A percentile compares a stretch with the other conserved stretches of the same genome.
These are phyloP conservation scores for Areca catechu DNA, from an alignment of 176 grass and related monocot species.

Conservation along the genomic window DNA sequence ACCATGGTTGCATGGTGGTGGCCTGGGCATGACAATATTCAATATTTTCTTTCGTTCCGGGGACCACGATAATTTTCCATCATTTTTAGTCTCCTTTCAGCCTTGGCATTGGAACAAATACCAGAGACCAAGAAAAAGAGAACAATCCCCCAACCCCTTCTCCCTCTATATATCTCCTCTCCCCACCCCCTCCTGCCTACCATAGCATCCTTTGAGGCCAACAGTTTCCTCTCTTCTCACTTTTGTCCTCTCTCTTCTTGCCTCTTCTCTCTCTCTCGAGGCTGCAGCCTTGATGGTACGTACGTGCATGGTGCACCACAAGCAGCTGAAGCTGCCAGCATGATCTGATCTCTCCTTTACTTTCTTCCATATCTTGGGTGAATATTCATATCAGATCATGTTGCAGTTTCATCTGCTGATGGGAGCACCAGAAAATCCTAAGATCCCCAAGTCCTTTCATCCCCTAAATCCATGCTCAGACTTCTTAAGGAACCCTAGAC, in stretches of 20 bases:
- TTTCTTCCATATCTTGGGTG: neutral
- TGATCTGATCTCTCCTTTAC: constrained; percentile 36
- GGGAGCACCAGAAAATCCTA: constrained; percentile 2
- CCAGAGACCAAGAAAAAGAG: neutral
- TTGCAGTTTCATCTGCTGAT: constrained; percentile 18
- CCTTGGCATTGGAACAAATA: neutral
- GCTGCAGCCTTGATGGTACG: neutral
- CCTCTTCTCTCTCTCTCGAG: neutral
- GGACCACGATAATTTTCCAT: neutral
- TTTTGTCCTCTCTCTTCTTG: no score
- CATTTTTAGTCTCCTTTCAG: neutral
- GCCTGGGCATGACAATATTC: neutral
- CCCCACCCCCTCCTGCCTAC: no score
- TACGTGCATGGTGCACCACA: constrained; percentile 25
- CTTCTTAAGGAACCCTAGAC: no score
- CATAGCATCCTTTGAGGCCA: no score
- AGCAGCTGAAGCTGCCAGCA: constrained; percentile 83
- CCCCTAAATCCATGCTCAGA: no score
- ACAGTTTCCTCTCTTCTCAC: no score
- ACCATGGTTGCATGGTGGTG: constrained; percentile 1
- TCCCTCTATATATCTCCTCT: no score
- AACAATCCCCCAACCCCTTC: no score
- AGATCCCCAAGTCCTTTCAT: no score
- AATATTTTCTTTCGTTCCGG: neutral
- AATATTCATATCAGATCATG: constrained; percentile 8